Evolutionary conservation across 805 yeast genomes (phyloP).

Genomic region (Metschnikowia dekortorum): DNA sequence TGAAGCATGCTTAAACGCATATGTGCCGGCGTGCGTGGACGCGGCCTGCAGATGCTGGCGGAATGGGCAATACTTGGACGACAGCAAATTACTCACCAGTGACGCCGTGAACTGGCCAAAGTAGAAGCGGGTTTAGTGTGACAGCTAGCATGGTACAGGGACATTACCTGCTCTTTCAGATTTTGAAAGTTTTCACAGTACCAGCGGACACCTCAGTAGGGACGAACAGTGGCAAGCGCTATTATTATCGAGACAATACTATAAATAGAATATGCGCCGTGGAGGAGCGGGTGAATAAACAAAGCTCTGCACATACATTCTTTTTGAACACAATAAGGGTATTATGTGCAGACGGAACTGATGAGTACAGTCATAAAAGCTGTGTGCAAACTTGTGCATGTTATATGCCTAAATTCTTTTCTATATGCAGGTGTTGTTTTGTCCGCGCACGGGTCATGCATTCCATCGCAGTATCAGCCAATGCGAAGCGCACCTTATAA

Average conservation of each 20-base stretch:
- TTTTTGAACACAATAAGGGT: not conserved
- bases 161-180: too few species aligned
- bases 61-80: not conserved
- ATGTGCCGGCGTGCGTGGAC: not conserved
- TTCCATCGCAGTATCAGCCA: slow-evolving; percentile 1
- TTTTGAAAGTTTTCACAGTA: too few species aligned
- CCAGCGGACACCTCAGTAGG: too few species aligned
- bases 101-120: too few species aligned
- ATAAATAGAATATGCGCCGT: slow-evolving; percentile 1
- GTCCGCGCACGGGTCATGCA: not conserved
- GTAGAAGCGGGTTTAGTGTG: too few species aligned
- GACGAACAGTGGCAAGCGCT: too few species aligned
- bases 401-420: too few species aligned
- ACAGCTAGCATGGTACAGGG: too few species aligned
- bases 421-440: not conserved
- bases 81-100: not conserved
- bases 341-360: not conserved
- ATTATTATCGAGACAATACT: not conserved
- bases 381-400: not conserved
- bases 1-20: not conserved
- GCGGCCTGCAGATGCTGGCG: not conserved
- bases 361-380: not conserved
- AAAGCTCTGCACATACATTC: not conserved
- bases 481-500: not conserved
- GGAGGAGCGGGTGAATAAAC: not conserved